These are phyloP conservation scores for Lagenidium sp. DNA, from an alignment of 352 stramenopile species.

Conservation along the genomic window DNA sequence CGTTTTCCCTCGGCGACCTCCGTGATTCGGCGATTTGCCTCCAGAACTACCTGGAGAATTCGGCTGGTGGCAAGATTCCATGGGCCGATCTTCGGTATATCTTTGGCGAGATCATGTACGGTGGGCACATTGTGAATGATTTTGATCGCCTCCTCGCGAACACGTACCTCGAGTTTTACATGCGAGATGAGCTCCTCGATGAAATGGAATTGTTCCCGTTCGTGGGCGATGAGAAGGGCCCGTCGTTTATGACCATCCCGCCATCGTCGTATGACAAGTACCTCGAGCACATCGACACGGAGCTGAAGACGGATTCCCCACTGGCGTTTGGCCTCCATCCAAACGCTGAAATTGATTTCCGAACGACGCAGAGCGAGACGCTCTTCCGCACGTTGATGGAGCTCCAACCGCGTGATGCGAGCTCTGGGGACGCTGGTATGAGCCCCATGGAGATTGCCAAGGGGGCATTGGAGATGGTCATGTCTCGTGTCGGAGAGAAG, in stretches of 20 bases:
- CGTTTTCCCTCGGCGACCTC: constrained; percentile 95
- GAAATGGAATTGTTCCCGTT: constrained; percentile 99
- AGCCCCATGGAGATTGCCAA: constrained; percentile 92
- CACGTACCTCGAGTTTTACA: constrained; percentile 98
- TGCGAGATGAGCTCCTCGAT: constrained; percentile 96
- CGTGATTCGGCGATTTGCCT: constrained; percentile 92
- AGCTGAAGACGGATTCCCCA: constrained; percentile 94
- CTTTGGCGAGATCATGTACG: constrained; percentile 97
- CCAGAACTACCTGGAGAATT: constrained; percentile 97
- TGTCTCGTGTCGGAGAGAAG: constrained; percentile 95
- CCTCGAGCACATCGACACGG: constrained; percentile 95
- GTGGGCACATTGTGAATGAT: constrained; percentile 95
- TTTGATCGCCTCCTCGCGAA: constrained; percentile 93
- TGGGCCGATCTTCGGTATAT: constrained; percentile 97
- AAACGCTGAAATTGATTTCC: constrained; percentile 98
- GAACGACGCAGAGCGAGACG: constrained; percentile 93
- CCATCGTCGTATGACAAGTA: constrained; percentile 97
- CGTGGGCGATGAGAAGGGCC: constrained; percentile 93
- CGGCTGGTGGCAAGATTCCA: constrained; percentile 90
- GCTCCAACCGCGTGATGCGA: constrained; percentile 89
- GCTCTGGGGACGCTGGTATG: constrained; percentile 78
- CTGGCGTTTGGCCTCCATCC: constrained; percentile 96
- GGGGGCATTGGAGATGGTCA: constrained; percentile 86
- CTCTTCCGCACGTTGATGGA: constrained; percentile 96
- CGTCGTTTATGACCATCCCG: constrained; percentile 86